Evolutionary conservation across 495 filamentous ascomycete species (phyloP).

Genomic region (Penicillium angulare): DNA sequence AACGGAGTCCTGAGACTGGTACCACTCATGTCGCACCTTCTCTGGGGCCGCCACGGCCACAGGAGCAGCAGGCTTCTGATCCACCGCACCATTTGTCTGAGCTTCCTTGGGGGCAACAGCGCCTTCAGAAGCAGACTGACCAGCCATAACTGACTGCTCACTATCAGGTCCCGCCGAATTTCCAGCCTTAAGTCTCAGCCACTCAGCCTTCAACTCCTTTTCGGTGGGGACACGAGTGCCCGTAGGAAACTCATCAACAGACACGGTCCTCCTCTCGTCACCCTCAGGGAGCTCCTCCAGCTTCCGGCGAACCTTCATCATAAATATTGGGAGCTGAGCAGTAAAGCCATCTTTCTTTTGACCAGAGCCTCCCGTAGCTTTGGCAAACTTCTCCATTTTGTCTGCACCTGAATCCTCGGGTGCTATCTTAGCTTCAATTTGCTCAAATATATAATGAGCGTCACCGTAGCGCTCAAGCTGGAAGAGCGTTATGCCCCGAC

Average conservation of each 20-base stretch:
- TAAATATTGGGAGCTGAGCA: constrained; percentile 59
- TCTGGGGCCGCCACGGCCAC: constrained; percentile 6
- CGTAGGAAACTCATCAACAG: constrained; percentile 60
- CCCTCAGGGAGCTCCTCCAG: constrained; percentile 56
- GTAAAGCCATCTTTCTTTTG: constrained; percentile 55
- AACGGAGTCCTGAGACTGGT: constrained; percentile 65
- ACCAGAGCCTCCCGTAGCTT: constrained; percentile 26
- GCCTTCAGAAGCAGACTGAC: background rate
- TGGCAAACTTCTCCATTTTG: constrained; percentile 31
- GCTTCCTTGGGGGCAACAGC: background rate
- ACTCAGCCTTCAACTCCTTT: constrained; percentile 34
- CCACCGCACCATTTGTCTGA: background rate
- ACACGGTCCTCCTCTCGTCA: constrained; percentile 56
- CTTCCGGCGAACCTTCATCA: constrained; percentile 51
- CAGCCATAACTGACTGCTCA: constrained; percentile 17
- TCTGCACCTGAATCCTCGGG: constrained; percentile 29
- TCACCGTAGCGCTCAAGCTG: constrained; percentile 72
- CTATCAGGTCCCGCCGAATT: constrained; percentile 13
- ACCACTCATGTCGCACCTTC: constrained; percentile 79
- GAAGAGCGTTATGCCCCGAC: constrained; percentile 73
- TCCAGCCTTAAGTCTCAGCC: constrained; percentile 28
- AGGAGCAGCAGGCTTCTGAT: background rate
- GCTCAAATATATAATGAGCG: constrained; percentile 67
- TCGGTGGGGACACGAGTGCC: constrained; percentile 49
- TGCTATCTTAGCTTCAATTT: constrained; percentile 59